Conservation (phyloP, 768 basidiomycete genomes). For the Naganishia randhawae region DNA sequence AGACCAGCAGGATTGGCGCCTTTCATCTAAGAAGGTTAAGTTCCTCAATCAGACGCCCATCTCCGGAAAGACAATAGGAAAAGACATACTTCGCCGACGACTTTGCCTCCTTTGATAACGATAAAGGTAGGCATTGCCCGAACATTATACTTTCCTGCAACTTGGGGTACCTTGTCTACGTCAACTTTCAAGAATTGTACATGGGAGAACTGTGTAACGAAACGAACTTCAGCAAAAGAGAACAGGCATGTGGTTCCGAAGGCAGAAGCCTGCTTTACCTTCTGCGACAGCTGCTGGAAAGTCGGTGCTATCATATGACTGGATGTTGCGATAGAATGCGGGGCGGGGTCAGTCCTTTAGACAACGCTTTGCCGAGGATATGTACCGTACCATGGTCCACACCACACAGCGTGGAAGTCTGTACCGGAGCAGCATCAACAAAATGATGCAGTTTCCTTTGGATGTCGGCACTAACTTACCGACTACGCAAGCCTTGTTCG, state of each 20-base stretch:
- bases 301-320: conserved; percentile 48
- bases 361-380: conserved; percentile 34
- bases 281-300: conserved; percentile 39
- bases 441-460: background rate
- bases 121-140: conserved; percentile 51
- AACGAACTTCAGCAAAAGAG: conserved; percentile 10
- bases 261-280: conserved; percentile 26
- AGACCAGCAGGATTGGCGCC: conserved; percentile 49
- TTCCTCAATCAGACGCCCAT: background rate
- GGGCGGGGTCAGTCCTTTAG: background rate
- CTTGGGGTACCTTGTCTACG: conserved; percentile 42
- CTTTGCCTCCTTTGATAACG: conserved; percentile 47
- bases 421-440: background rate
- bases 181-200: conserved; percentile 50
- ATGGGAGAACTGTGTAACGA: conserved; percentile 33
- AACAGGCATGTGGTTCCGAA: background rate
- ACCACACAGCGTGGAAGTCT: conserved; percentile 45
- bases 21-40: conserved; percentile 37
- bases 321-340: background rate
- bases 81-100: conserved; percentile 48
- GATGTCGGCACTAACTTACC: conserved; percentile 26
- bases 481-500: conserved; percentile 44
- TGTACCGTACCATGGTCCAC: conserved; percentile 5
- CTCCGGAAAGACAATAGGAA: background rate
- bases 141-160: conserved; percentile 44